Evolutionary conservation across 2,329 filamentous ascomycete genomes (phyloP), one percentile per base, ranked within the genome.

Genomic region (Alternaria brassicicola): DNA sequence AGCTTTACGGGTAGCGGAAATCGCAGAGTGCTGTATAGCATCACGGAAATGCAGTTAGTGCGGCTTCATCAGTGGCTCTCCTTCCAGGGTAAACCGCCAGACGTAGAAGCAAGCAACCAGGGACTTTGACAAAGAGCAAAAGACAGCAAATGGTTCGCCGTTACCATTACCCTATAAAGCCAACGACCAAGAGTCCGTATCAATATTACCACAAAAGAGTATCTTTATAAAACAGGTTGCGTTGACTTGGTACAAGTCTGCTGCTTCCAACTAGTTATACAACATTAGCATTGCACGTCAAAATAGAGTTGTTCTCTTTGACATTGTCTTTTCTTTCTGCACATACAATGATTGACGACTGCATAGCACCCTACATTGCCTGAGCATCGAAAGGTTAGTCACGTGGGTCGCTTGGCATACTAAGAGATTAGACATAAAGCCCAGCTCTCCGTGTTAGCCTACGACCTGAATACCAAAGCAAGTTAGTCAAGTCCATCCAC

Each of bases 401-500:
- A 28, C n/a, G 4, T 43, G 8, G 26, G 3, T 26, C 23, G 39
- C 23, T 26, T 8, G 3, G 39, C 26, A 26, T n/a, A 43, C 28
- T 8, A 6, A 23, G 6, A 31, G 0, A 9, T 13, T 19, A 23
- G 9, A 2, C 13, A 4, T 19, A 0, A 33, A 21, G 19, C 13
- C 30, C 15, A 10, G 4, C 19, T 46, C 4, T 28, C n/a, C 21
- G 6, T 5, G 12, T n/a, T 7, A 21, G 30, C 12, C 28, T 30
- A 46, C 43, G 43, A 8, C 17, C 21, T 9, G 8, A 21, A 46
- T 46, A 46, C 17, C 25, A 15, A n/a, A 33, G 17, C 3, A 31
- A 46, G 43, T 33, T 46, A 46, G 43, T 46, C 9, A 8, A 21
- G 12, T 30, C 6, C 28, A 10, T 46, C 43, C 26, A 46, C 43